Evolutionary conservation across 345 rosid species (phyloP).

Genomic region (Alliaria petiolata): DNA sequence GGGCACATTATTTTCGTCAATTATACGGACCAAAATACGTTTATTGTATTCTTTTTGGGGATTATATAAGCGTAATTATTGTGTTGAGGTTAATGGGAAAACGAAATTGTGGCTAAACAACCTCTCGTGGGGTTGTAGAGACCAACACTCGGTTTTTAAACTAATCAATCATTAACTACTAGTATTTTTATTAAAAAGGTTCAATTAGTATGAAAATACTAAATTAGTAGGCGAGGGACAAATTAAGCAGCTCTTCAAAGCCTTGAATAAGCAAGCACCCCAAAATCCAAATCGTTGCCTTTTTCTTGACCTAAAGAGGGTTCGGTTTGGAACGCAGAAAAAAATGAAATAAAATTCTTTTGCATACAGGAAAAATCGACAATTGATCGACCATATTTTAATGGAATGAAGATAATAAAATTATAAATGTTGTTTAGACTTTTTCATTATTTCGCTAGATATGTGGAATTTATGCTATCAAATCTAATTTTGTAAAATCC

Average conservation of each 20-base stretch:
- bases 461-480: background rate
- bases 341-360: background rate
- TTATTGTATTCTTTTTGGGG: no score
- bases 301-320: background rate
- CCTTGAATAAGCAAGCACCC: conserved; percentile 17
- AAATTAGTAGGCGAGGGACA: background rate
- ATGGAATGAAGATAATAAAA: background rate
- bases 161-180: background rate
- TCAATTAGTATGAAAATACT: background rate
- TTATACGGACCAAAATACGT: background rate
- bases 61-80: no score
- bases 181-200: background rate
- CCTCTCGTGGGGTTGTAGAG: conserved; percentile 17
- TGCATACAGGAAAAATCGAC: background rate
- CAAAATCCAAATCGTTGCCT: conserved; percentile 19
- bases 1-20: background rate
- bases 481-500: background rate
- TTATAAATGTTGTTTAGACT: background rate
- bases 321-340: background rate
- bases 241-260: conserved; percentile 37
- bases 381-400: no score
- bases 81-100: background rate
- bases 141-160: background rate
- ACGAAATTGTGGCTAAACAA: background rate
- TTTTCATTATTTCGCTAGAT: background rate